These are phyloP conservation scores for Purshia tridentata DNA, from an alignment of 306 rosid genomes.

Conservation along the genomic window DNA sequence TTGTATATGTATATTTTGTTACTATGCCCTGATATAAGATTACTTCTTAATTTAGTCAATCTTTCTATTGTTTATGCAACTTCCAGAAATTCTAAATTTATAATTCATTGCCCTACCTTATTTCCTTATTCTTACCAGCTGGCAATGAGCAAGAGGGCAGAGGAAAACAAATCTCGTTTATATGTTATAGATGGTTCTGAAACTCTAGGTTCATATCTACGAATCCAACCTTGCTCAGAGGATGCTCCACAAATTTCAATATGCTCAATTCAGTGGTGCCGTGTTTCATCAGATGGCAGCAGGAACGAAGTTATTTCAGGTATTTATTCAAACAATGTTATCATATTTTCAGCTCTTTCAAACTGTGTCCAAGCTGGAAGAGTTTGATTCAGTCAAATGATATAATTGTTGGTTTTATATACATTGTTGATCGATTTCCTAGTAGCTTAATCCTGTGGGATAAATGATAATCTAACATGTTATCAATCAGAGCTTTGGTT, in stretches of 20 bases:
- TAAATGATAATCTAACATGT: not conserved
- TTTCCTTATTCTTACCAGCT: slow-evolving; percentile 48
- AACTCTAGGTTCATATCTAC: slow-evolving; percentile 67
- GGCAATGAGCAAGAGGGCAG: slow-evolving; percentile 75
- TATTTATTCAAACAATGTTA: slow-evolving; percentile 27
- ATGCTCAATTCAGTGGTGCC: slow-evolving; percentile 90
- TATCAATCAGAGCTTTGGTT: not conserved
- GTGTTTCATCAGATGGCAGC: slow-evolving; percentile 79
- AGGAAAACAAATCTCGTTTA: slow-evolving; percentile 54
- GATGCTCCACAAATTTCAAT: slow-evolving; percentile 57
- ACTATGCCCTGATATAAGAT: not conserved
- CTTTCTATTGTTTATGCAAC: not conserved
- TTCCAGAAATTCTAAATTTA: not conserved
- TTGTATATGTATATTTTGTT: not conserved
- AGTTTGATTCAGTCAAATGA: not conserved
- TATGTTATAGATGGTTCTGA: slow-evolving; percentile 71
- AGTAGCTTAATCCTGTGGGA: not conserved
- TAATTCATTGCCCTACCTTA: not conserved
- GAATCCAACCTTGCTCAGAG: slow-evolving; percentile 58
- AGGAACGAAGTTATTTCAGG: slow-evolving; percentile 88
- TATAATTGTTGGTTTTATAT: not conserved
- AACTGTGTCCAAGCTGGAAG: not conserved
- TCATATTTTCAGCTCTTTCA: not conserved
- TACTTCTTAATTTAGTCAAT: not conserved
- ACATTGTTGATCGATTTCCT: not conserved